A percentile compares a stretch with the other conserved stretches of the same genome.
Conservation (phyloP, 768 basidiomycete species). For the Gautieria morchelliformis region DNA sequence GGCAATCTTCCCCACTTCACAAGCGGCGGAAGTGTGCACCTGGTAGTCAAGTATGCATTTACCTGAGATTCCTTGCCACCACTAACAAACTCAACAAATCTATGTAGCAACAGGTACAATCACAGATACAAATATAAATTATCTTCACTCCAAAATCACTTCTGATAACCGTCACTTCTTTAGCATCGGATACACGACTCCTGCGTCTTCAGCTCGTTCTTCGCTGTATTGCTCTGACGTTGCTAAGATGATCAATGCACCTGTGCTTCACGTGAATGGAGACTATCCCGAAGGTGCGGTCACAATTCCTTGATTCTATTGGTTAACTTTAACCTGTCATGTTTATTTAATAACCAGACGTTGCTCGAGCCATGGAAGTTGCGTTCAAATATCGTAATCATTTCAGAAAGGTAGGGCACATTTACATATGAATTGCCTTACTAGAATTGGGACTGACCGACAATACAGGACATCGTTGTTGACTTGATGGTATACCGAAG, state of each 20-base stretch:
- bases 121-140: slow-evolving; percentile 21
- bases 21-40: slow-evolving; percentile 80
- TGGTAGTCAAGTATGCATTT: slow-evolving; percentile 79
- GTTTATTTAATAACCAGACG: slow-evolving; percentile 37
- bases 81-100: not conserved
- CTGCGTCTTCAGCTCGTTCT: slow-evolving; percentile 73
- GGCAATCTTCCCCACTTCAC: slow-evolving; percentile 88
- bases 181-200: slow-evolving; percentile 90
- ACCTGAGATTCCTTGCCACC: not conserved
- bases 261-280: slow-evolving; percentile 85
- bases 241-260: slow-evolving; percentile 85
- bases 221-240: slow-evolving; percentile 83
- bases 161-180: slow-evolving; percentile 3
- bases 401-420: slow-evolving; percentile 56
- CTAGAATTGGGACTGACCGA: too few species aligned
- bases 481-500: slow-evolving; percentile 85
- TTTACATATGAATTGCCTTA: too few species aligned
- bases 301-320: not conserved
- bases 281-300: slow-evolving; percentile 72
- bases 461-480: slow-evolving; percentile 63
- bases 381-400: slow-evolving; percentile 81
- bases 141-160: not conserved
- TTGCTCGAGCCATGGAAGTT: slow-evolving; percentile 75
- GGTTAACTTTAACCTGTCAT: not conserved
- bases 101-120: slow-evolving; percentile 4